Evolutionary conservation across 108 stramenopile genomes (phyloP).

Genomic region (Discostella pseudostelligera): DNA sequence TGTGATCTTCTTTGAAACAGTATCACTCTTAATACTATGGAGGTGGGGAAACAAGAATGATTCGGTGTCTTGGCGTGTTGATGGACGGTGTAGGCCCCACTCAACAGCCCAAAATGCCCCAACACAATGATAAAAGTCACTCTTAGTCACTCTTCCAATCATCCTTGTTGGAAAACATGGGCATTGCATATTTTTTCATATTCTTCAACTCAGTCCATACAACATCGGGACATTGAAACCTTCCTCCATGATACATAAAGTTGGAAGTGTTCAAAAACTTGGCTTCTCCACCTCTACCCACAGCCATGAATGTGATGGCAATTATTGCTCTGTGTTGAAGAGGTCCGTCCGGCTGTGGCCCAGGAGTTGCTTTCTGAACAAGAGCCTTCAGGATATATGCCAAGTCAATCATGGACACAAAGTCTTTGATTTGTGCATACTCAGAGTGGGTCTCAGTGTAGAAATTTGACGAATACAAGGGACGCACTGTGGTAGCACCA

Average conservation of each 20-base stretch:
- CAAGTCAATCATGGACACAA: conserved; percentile 5
- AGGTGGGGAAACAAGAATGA: conserved; percentile 7
- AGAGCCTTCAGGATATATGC: conserved; percentile 4
- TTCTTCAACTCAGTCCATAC: conserved; percentile 10
- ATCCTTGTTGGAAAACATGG: conserved; percentile 2
- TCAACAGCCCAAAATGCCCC: conserved; percentile 18
- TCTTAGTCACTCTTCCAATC: background rate
- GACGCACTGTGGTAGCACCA: conserved; percentile 1
- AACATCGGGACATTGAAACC: conserved; percentile 7
- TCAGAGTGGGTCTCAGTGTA: background rate
- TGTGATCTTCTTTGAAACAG: conserved; percentile 6
- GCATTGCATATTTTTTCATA: conserved; percentile 2
- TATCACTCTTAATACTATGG: conserved; percentile 8
- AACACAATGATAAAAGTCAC: conserved; percentile 13
- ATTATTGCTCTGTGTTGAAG: conserved; percentile 8
- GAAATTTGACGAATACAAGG: background rate
- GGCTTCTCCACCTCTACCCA: conserved; percentile 10
- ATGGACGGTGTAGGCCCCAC: conserved; percentile 4
- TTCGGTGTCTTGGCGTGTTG: background rate
- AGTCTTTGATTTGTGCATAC: background rate
- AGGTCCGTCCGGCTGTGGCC: background rate
- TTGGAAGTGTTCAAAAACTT: conserved; percentile 14
- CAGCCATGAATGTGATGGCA: conserved; percentile 3
- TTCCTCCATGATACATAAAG: conserved; percentile 12
- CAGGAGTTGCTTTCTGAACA: conserved; percentile 7